Base-by-base conservation (phyloP, 352 stramenopile species). In the Phytophthora pseudosyringae region DNA sequence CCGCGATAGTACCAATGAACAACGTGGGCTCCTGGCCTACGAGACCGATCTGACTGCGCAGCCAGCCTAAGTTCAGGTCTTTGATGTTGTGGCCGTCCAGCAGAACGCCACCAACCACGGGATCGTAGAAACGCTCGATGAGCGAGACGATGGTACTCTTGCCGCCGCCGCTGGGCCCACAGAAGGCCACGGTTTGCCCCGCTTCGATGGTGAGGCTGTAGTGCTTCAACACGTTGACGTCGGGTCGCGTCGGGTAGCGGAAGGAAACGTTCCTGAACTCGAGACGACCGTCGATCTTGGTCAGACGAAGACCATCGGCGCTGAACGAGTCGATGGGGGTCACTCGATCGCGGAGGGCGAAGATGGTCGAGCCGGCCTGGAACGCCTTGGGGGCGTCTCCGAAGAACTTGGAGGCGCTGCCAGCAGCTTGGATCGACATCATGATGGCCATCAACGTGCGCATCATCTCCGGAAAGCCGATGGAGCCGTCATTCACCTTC, bases 181-280 rank as follows among this genome's bases (percentile, higher is more conserved):
- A 81, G 45, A 91, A 76, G 15, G 78, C 81, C 0, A 91, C 78
- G 0, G 78, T 89, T 44, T 83, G 67, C 0, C 83, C 83, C 5
- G 78, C 59, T 51, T 86, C 78, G 45, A 95, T 86, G 8, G 76
- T 79, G 9, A 99, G 67, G 62, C 87, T 91, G 57, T 98, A 83
- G 47, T 81, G 65, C 16, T 86, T 80, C 13, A 98, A 81, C 29
- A 98, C 83, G 10, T 67, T 72, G 15, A 83, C 69, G 1, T 89
- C 44, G 1, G 75, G 80, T 13, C 88, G 79, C 1, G 67, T 81
- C 12, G 88, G 86, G 71, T 96, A 96, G 3, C 80, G 67, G 66
- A 96, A 96, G 10, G 67, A 76, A 36, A 95, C 79, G 53, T 91
- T 57, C 47, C 67, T 54, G 62, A 93, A 94, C 33, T 78, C 62